A percentile compares a stretch with the other conserved stretches of the same genome.
Evolutionary conservation across 805 yeast species (phyloP).

Genomic region (Saccharomycopsis sp.): DNA sequence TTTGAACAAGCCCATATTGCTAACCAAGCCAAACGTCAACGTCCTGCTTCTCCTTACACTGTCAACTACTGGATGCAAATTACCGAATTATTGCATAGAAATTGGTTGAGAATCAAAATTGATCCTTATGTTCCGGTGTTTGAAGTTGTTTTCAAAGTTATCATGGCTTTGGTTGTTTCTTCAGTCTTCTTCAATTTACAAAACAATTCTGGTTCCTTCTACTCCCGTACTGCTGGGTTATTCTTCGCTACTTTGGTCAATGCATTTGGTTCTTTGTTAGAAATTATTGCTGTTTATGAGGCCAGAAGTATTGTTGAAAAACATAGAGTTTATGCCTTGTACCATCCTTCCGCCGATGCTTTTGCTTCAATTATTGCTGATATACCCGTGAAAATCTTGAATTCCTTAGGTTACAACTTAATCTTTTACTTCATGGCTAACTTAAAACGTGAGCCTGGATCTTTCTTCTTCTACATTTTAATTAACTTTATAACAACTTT

Average conservation of each 20-base stretch:
- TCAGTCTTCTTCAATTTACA: conserved; percentile 47
- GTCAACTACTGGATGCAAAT: conserved; percentile 41
- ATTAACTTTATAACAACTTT: conserved; percentile 34
- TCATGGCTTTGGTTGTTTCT: conserved; percentile 50
- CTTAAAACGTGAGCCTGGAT: conserved; percentile 41
- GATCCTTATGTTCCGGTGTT: conserved; percentile 46
- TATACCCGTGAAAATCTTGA: conserved; percentile 37
- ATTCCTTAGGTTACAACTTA: conserved; percentile 38
- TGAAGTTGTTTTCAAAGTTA: conserved; percentile 39
- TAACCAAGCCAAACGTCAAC: conserved; percentile 28
- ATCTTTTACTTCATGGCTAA: conserved; percentile 43
- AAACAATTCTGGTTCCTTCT: conserved; percentile 42
- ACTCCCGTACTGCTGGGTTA: conserved; percentile 52
- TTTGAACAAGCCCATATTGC: conserved; percentile 32
- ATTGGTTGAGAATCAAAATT: conserved; percentile 42
- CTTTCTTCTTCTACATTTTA: conserved; percentile 42
- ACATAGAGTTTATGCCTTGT: conserved; percentile 44
- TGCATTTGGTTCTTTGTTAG: conserved; percentile 48
- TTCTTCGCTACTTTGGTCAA: conserved; percentile 52
- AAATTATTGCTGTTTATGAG: conserved; percentile 43
- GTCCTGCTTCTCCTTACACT: conserved; percentile 30
- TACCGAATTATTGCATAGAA: conserved; percentile 41
- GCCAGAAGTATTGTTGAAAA: conserved; percentile 49
- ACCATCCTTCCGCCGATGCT: conserved; percentile 53
- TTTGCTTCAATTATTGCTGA: conserved; percentile 42